These are phyloP conservation scores for Chlorella vulgaris DNA, from an alignment of 139 green algal species.

Conservation along the genomic window DNA sequence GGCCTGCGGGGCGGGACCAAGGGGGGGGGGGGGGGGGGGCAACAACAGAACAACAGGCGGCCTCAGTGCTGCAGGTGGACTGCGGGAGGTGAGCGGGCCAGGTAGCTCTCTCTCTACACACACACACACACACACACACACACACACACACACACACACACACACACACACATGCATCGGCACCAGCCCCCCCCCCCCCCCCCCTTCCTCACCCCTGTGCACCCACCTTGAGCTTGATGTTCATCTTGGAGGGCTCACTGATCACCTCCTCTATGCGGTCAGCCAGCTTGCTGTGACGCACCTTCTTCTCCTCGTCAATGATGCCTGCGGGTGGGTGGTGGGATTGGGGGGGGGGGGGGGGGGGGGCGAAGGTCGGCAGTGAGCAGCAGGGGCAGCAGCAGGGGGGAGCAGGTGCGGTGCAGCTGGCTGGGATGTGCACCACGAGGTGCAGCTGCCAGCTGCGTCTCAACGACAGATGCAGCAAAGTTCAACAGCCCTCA, in stretches of 20 bases:
- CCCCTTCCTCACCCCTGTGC: no score
- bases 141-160: neutral
- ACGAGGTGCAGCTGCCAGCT: no score
- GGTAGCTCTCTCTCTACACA: neutral
- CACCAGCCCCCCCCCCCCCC: neutral
- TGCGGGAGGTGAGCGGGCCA: neutral
- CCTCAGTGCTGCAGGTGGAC: no score
- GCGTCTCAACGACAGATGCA: no score
- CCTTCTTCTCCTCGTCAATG: conserved; percentile 89
- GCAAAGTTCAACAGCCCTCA: no score
- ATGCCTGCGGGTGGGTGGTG: conserved; percentile 47
- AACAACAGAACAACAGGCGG: neutral
- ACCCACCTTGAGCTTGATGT: conserved; percentile 53
- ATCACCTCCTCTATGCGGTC: conserved; percentile 79
- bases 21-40: neutral
- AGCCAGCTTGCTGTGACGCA: conserved; percentile 90
- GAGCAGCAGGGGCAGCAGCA: neutral
- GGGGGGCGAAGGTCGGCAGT: neutral
- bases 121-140: neutral
- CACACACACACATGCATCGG: neutral
- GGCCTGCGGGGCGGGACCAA: neutral
- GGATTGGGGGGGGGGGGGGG: no score
- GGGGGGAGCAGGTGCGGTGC: neutral
- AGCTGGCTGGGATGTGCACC: no score
- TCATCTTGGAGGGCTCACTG: conserved; percentile 69